These are phyloP conservation scores for Pyrenochaeta sp. DNA, from an alignment of 2,329 filamentous ascomycete genomes.

Conservation along the genomic window DNA sequence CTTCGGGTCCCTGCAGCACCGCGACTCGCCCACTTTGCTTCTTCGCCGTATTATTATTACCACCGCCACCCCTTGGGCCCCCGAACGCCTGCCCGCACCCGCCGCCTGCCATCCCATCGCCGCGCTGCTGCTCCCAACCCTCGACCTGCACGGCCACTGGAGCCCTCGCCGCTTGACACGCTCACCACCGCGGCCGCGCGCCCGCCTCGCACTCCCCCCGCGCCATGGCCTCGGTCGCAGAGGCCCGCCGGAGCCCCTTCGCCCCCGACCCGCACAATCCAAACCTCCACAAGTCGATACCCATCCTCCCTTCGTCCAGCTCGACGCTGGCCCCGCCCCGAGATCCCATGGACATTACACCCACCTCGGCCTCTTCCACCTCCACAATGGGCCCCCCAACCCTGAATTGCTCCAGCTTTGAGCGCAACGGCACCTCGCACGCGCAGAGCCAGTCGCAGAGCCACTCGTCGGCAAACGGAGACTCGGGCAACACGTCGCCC, in stretches of 20 bases:
- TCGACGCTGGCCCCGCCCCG: slow-evolving; percentile 54
- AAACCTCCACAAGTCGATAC: slow-evolving; percentile 59
- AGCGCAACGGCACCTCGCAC: slow-evolving; percentile 48
- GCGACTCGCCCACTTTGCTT: slow-evolving; percentile 6
- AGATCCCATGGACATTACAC: slow-evolving; percentile 65
- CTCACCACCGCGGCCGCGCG: slow-evolving; percentile 17
- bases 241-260: slow-evolving; percentile 57
- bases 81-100: background rate
- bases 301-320: slow-evolving; percentile 58
- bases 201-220: slow-evolving; percentile 12
- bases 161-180: slow-evolving; percentile 5
- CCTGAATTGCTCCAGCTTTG: slow-evolving; percentile 58
- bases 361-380: slow-evolving; percentile 52
- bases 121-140: too few relatives aligned
- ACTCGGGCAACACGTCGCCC: slow-evolving; percentile 39
- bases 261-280: slow-evolving; percentile 50
- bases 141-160: too few relatives aligned
- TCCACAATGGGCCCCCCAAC: slow-evolving; percentile 58
- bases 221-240: slow-evolving; percentile 55
- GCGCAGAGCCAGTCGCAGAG: slow-evolving; percentile 22
- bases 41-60: slow-evolving; percentile 6
- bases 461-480: slow-evolving; percentile 33
- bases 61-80: slow-evolving; percentile 4
- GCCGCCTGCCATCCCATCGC: slow-evolving; percentile 3
- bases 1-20: slow-evolving; percentile 17